Conservation (phyloP, 805 yeast genomes). For the Nakazawaea pomicola region DNA sequence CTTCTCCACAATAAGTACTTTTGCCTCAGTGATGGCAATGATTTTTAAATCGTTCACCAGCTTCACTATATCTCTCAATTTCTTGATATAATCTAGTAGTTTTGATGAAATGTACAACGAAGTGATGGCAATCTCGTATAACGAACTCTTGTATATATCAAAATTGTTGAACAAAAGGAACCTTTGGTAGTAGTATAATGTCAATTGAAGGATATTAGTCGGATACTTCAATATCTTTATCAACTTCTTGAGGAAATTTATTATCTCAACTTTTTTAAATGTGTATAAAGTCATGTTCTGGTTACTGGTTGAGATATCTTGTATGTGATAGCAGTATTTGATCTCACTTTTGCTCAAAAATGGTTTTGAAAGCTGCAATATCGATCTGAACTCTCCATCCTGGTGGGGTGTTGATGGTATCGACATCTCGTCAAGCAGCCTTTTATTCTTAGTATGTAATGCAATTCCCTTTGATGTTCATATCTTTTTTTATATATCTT, state of each 20-base stretch:
- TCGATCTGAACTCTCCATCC: slow-evolving; percentile 1
- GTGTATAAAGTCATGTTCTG: slow-evolving; percentile 19
- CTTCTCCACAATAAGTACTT: slow-evolving; percentile 58
- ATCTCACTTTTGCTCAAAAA: slow-evolving; percentile 25
- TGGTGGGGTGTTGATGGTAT: slow-evolving; percentile 4
- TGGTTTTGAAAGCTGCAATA: slow-evolving; percentile 30
- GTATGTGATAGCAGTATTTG: slow-evolving; percentile 17
- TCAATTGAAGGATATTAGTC: slow-evolving; percentile 58
- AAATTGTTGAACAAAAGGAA: slow-evolving; percentile 62
- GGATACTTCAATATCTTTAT: slow-evolving; percentile 60
- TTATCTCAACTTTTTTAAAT: slow-evolving; percentile 32
- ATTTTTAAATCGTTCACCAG: slow-evolving; percentile 39
- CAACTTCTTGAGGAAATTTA: slow-evolving; percentile 49
- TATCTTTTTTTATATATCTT: too few relatives aligned
- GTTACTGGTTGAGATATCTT: slow-evolving; percentile 14
- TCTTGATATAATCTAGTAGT: slow-evolving; percentile 80
- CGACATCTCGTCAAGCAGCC: too few relatives aligned
- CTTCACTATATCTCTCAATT: slow-evolving; percentile 54
- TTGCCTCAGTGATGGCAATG: slow-evolving; percentile 32
- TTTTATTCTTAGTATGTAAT: background rate
- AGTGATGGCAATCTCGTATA: slow-evolving; percentile 62
- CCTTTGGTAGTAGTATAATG: slow-evolving; percentile 71
- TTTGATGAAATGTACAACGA: slow-evolving; percentile 69
- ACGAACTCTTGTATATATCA: slow-evolving; percentile 37
- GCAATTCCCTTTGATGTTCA: too few relatives aligned